phyloP scores from a whole-genome alignment of 768 basidiomycete genomes.

The Mycena venus region DNA sequence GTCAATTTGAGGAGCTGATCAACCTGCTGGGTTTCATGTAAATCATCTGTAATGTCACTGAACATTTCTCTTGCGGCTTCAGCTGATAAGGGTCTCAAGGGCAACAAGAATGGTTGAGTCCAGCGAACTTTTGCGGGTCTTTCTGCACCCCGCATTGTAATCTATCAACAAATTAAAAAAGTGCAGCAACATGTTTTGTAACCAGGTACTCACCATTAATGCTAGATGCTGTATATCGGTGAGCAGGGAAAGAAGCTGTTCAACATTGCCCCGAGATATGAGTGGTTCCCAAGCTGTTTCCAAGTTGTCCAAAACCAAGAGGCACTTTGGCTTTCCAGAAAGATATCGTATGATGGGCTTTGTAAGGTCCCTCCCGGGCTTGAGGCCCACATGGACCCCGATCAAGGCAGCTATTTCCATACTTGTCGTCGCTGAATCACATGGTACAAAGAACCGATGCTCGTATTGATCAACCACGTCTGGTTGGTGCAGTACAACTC shows the following conservation, averaged over 20 bases:
- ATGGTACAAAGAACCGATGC: no score
- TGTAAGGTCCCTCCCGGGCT: no score
- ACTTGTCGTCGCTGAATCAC: no score
- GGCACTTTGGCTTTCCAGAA: no score
- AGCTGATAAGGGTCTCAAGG: not conserved
- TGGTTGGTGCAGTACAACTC: no score
- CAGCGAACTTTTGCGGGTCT: not conserved
- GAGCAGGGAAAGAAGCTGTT: not conserved
- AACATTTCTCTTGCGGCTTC: not conserved
- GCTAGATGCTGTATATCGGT: not conserved
- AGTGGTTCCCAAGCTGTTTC: not conserved
- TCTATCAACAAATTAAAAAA: not conserved
- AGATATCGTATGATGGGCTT: no score
- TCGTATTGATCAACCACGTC: no score
- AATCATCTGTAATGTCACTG: not conserved
- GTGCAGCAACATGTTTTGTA: not conserved
- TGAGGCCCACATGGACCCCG: no score
- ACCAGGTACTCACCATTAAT: not conserved
- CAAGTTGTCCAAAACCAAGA: not conserved
- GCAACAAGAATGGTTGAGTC: not conserved
- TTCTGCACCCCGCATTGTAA: not conserved
- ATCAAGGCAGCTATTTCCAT: no score
- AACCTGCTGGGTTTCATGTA: not conserved
- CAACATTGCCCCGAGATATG: not conserved
- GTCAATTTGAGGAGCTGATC: not conserved